Base-by-base conservation (phyloP, 2,329 filamentous ascomycete genomes). In the Colletotrichum shisoi region DNA sequence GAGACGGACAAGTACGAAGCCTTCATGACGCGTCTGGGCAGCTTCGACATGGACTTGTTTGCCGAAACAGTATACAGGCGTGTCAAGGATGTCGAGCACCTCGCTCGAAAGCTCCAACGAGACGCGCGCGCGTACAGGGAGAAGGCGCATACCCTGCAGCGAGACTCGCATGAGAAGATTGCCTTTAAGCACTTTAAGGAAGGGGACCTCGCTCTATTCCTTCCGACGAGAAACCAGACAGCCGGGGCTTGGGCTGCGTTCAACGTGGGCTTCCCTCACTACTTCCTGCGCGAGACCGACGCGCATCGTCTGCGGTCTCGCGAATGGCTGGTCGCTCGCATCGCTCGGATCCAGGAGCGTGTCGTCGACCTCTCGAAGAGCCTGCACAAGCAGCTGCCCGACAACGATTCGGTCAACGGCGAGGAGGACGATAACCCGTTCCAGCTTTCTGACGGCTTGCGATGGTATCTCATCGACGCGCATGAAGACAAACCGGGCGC, bases 241-340 rank as follows among this genome's bases (percentile, higher is more conserved):
- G 95, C 93, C 4, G 91, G 94, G 17, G 94, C 95, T 0, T 99
- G 95, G 95, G 95, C 95, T 5, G 95, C 95, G 0, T 99, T 99
- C 84, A 99, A 99, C 73, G 92, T 99, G 39, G 94, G 94, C 1
- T 96, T 94, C 68, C 95, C 95, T 9, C 95, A 99, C 77, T 98
- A 95, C 80, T 99, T 99, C 80, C 84, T 99, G 3, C 91, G 93
- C 42, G 95, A 99, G 77, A 91, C 96, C 76, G 94, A 98, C 72
- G 85, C 85, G 1, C 96, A 99, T 78, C 90, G 92, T 68, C 82
- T 99, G 6, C 88, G 90, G 37, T 89, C 89, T 54, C 87, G 94
- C 42, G 95, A 99, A 76, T 99, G 95, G 93, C 87, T 99, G n/a
- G 89, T 99, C 8, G 95, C 95, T 9, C 89, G 95, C 17, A 98